Evolutionary conservation across 495 filamentous ascomycete genomes (phyloP), one percentile per base, ranked within the genome.

Genomic region (Astrothelium macrocarpum): DNA sequence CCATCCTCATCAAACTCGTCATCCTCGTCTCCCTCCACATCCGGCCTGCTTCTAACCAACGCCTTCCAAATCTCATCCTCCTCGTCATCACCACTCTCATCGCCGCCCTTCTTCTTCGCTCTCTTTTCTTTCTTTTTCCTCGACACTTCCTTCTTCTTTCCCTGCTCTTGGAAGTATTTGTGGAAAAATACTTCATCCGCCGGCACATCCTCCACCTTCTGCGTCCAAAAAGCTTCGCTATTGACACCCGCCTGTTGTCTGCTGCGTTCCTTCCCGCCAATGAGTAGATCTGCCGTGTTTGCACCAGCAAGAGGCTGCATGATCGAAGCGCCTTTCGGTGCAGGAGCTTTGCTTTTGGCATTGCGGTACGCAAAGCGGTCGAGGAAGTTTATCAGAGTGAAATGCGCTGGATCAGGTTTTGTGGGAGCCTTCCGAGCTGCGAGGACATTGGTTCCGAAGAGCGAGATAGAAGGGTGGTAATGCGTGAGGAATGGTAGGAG

Each of bases 171-270:
- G 74, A 98, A 97, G 83, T 97, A 98, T 63, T 88, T 85, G 75
- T 98, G 94, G 83, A 98, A 98, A 84, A 98, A 98, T 49, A 89
- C 90, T 69, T 98, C 95, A 70, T 98, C 91, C 0, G 86, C 89
- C 0, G 86, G 84, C 11, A 98, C 86, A 46, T 97, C 87, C 59
- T 88, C 86, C n/a, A 83, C 79, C 73, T 88, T 90, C 81, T 89
- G 87, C 68, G 86, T 87, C 91, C 91, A 96, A 81, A 98, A 98
- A 18, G 83, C 80, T 63, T 95, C 89, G 1, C 87, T 86, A 76
- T 97, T 98, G 73, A 97, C 80, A 61, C 77, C 82, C n/a, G 73
- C 70, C 0, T 74, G 74, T 11, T 78, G 79, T 62, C 76, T 82
- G 2, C 29, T 59, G 28, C 59, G 9, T 9, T 20, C 59, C 31